Evolutionary conservation across 2,329 filamentous ascomycete genomes (phyloP).

Genomic region (Aspergillus proliferans): DNA sequence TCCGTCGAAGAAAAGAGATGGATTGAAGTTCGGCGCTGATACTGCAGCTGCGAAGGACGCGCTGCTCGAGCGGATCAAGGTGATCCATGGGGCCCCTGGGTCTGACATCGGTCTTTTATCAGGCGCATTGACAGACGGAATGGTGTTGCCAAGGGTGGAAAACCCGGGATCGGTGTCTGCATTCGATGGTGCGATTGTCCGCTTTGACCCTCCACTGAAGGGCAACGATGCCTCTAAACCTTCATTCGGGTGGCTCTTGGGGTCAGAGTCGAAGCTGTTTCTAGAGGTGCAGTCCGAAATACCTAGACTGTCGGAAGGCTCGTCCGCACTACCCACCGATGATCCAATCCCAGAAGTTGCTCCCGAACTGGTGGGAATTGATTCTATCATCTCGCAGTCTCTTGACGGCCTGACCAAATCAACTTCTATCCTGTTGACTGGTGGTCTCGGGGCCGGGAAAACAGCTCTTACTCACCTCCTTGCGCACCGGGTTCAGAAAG

Average conservation of each 20-base stretch:
- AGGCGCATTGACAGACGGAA: conserved; percentile 84
- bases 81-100: conserved; percentile 59
- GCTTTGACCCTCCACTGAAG: conserved; percentile 59
- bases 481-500: conserved; percentile 64
- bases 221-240: conserved; percentile 26
- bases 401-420: conserved; percentile 71
- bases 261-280: conserved; percentile 65
- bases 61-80: conserved; percentile 60
- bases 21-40: conserved; percentile 81
- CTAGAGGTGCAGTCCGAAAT: conserved; percentile 73
- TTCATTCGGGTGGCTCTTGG: conserved; percentile 61
- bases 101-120: conserved; percentile 61
- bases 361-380: conserved; percentile 74
- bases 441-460: conserved; percentile 85
- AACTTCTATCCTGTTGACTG: conserved; percentile 84
- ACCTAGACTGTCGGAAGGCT: conserved; percentile 53
- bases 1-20: conserved; percentile 53
- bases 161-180: conserved; percentile 50
- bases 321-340: conserved; percentile 41
- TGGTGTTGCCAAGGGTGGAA: conserved; percentile 61
- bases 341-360: conserved; percentile 50
- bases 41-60: conserved; percentile 78
- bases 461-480: conserved; percentile 71
- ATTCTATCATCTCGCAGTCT: conserved; percentile 65
- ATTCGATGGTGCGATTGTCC: conserved; percentile 80